These are phyloP conservation scores for Raddia guianensis DNA, from an alignment of 176 grass and related monocot species.

Conservation along the genomic window DNA sequence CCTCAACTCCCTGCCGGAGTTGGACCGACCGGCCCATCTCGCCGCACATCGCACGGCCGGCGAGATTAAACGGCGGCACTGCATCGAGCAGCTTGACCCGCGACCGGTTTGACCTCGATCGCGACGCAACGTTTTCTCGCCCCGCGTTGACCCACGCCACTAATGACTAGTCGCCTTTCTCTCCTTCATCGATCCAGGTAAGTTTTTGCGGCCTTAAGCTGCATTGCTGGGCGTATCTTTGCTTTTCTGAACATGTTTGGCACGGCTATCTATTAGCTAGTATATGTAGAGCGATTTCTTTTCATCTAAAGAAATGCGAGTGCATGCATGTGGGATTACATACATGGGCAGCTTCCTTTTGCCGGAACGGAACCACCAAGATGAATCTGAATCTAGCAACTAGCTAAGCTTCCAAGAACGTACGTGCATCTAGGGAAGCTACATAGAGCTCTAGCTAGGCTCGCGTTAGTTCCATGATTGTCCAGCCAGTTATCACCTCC, in stretches of 20 bases:
- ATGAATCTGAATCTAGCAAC: too few relatives aligned
- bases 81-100: conserved; percentile 10
- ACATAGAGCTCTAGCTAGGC: too few relatives aligned
- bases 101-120: conserved; percentile 34
- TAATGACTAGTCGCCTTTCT: not conserved
- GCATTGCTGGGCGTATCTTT: conserved; percentile 24
- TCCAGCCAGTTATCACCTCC: too few relatives aligned
- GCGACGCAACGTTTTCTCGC: conserved; percentile 2
- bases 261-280: not conserved
- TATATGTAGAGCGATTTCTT: not conserved
- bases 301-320: not conserved
- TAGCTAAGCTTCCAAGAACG: too few relatives aligned
- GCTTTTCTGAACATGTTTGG: not conserved
- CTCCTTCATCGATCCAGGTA: not conserved
- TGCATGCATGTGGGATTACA: not conserved
- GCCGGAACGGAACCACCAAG: not conserved
- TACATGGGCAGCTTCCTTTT: not conserved
- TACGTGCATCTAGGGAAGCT: too few relatives aligned
- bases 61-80: too few relatives aligned
- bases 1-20: not conserved
- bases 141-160: not conserved
- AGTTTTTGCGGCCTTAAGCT: conserved; percentile 40
- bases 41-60: not conserved
- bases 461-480: too few relatives aligned
- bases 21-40: conserved; percentile 1